Base-by-base conservation (phyloP, 2,329 filamentous ascomycete genomes). In the Rhinocladiella mackenziei region DNA sequence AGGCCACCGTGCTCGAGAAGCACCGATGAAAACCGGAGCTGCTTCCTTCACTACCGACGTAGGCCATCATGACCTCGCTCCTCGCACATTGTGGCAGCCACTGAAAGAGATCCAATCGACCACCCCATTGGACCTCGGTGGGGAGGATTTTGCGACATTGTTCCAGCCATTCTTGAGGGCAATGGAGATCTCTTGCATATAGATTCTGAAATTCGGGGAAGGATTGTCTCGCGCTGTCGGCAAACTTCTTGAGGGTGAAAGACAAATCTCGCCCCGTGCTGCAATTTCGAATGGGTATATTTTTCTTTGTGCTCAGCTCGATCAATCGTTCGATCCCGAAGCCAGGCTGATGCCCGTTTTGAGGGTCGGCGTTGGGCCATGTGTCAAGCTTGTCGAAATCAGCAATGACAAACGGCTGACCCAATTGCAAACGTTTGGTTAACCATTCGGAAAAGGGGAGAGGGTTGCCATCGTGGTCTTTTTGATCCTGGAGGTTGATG, bases 31-130 rank as follows among this genome's bases (percentile, higher is more conserved):
- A 64, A 5, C 62, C 62, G 13, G 61, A 64, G 34, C 61, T 62
- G 37, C 42, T 48, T 11, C 58, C 61, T 43, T 60, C 56, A 31
- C 60, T 62, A 2, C 63, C 63, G 23, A 64, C 58, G 52, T 65
- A 64, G 18, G 60, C 62, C 63, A 65, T 64, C 55, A 65, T 58
- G 17, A 65, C 63, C 39, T 65, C 63, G 38, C 62, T 62, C 5
- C 58, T 41, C 7, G 59, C 60, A 34, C 61, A 62, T 17, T 57
- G 58, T 14, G 63, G 62, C 13, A 65, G 48, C 53, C 57, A 61
- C 39, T 62, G 60, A 45, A 65, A 65, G 13, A 64, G 48, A 37
- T 65, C 62, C 32, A 64, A 50, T 9, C 59, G 54, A 9, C 62
- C 62, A 28, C 61, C 55, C 55, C 60, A 62, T 45, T 60, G 59